Evolutionary conservation across 345 rosid species (phyloP).

Genomic region (thale cress (Arabidopsis thaliana)): TAIR10.1 NC_003075.7:14116001-14116500

Average conservation of each 20-base stretch:
- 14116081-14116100: constrained; percentile 21
- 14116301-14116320: constrained; percentile 60
- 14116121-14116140: background rate
- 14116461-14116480: constrained; percentile 51
- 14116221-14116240: constrained; percentile 73
- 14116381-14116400: constrained; percentile 57
- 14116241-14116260: constrained; percentile 48
- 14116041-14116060: constrained; percentile 5
- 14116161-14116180: constrained; percentile 54
- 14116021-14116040: constrained; percentile 22
- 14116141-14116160: constrained; percentile 55
- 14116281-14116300: constrained; percentile 62
- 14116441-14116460: constrained; percentile 70
- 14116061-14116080: background rate
- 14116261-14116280: constrained; percentile 60
- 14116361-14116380: constrained; percentile 59
- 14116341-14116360: constrained; percentile 62
- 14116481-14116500: constrained; percentile 62
- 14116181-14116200: constrained; percentile 54
- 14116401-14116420: constrained; percentile 62
- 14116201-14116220: constrained; percentile 59
- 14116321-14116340: constrained; percentile 53
- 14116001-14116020: background rate
- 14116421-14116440: constrained; percentile 62
- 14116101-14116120: constrained; percentile 31